phyloP scores from a whole-genome alignment of 2,329 filamentous ascomycete genomes.

The Neofusicoccum umdonicola region DNA sequence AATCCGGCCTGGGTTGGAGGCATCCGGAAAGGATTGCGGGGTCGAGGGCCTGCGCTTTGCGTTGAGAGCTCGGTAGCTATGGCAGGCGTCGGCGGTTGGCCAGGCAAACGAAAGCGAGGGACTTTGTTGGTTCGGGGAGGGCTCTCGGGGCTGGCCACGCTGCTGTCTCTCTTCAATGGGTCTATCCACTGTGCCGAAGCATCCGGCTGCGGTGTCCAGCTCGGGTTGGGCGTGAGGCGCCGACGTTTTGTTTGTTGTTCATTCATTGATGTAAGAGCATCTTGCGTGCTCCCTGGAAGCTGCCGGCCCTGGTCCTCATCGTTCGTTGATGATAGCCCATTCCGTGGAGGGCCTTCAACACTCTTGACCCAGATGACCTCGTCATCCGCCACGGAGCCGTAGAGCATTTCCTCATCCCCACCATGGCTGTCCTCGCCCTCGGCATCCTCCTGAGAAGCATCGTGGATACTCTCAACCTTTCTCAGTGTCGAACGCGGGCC shows the following conservation, averaged over 20 bases:
- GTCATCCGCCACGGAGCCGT: conserved; percentile 1
- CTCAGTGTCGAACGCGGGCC: conserved; percentile 23
- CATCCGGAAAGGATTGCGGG: conserved; percentile 11
- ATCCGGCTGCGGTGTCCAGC: background rate
- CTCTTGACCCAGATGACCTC: background rate
- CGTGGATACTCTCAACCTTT: conserved; percentile 36
- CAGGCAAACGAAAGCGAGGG: background rate
- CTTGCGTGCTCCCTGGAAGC: background rate
- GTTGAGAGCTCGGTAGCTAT: background rate
- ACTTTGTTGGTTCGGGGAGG: background rate
- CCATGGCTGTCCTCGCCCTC: conserved; percentile 17
- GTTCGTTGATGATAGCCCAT: background rate
- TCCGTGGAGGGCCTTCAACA: background rate
- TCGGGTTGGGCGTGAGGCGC: background rate
- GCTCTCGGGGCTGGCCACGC: background rate
- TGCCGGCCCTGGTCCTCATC: background rate
- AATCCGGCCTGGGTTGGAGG: background rate
- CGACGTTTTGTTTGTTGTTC: background rate
- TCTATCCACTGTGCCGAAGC: background rate
- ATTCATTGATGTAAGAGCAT: too few species aligned
- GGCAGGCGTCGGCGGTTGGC: background rate
- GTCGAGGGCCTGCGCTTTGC: background rate
- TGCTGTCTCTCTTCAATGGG: background rate
- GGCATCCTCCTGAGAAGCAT: conserved; percentile 23
- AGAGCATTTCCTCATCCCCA: conserved; percentile 31